phyloP scores from a whole-genome alignment of 1,139 yeast genomes.

The Hemisphaericaspora xylanilytica region DNA sequence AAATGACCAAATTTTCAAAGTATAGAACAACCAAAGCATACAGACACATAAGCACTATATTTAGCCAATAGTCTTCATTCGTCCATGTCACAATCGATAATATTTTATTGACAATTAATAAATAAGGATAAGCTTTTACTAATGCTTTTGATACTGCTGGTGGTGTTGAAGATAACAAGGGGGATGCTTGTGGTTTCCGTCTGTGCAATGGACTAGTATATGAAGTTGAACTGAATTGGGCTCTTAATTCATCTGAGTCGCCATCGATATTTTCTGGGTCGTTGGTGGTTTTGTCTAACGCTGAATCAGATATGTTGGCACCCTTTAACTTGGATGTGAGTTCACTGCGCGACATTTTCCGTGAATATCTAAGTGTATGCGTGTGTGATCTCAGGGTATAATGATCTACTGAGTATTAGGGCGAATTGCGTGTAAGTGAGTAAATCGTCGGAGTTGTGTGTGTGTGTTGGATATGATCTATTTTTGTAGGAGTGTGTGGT shows the following conservation, averaged over 20 bases:
- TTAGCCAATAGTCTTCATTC: conserved; percentile 76
- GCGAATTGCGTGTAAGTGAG: too few species aligned
- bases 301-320: conserved; percentile 1
- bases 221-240: conserved; percentile 12
- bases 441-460: too few species aligned
- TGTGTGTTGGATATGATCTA: too few species aligned
- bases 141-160: conserved; percentile 85
- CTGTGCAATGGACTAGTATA: conserved; percentile 6
- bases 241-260: conserved; percentile 11
- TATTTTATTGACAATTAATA: conserved; percentile 65
- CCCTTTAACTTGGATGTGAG: conserved; percentile 1
- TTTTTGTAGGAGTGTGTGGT: too few species aligned
- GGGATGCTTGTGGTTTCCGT: conserved; percentile 56
- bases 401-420: not conserved
- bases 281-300: conserved; percentile 3
- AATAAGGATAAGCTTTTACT: conserved; percentile 78
- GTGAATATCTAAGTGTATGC: not conserved
- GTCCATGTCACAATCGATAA: conserved; percentile 89
- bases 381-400: not conserved
- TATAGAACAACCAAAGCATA: conserved; percentile 65
- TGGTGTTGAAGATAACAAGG: conserved; percentile 77
- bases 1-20: conserved; percentile 68
- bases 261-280: conserved; percentile 3
- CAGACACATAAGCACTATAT: conserved; percentile 57
- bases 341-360: conserved; percentile 6